Evolutionary conservation across 2,329 filamentous ascomycete genomes (phyloP).

Genomic region (Epichloe festucae): DNA sequence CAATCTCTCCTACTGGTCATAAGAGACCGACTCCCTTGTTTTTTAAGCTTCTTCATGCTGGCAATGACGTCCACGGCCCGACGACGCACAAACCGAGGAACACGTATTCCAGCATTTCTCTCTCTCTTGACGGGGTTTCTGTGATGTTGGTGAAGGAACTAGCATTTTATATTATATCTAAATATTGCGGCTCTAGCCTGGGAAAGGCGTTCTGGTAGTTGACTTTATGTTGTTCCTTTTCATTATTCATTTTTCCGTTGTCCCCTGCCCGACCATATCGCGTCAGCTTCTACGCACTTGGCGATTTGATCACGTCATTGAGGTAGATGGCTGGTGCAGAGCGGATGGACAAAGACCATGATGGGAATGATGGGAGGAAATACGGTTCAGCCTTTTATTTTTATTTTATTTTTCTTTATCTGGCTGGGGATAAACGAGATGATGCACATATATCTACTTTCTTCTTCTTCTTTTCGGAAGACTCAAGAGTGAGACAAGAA

Average conservation of each 20-base stretch:
- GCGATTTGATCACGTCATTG: conserved; percentile 6
- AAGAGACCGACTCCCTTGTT: not conserved
- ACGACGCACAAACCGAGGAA: not conserved
- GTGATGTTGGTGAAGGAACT: not conserved
- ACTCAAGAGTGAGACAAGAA: not conserved
- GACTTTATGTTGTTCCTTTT: not conserved
- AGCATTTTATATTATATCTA: conserved; percentile 4
- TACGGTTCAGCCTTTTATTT: not conserved
- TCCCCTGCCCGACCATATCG: not conserved
- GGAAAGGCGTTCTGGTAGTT: conserved; percentile 10
- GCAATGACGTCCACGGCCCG: not conserved
- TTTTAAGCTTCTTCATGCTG: not conserved
- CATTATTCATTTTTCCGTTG: not conserved
- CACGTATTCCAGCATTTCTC: not conserved
- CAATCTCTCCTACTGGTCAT: not conserved
- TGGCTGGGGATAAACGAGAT: not conserved
- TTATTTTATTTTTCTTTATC: not conserved
- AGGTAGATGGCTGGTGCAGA: not conserved
- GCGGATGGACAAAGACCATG: not conserved
- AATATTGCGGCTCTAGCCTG: conserved; percentile 8
- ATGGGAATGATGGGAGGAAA: not conserved
- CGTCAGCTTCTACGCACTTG: not conserved
- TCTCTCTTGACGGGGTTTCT: not conserved
- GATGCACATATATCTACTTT: not conserved
- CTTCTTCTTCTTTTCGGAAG: not conserved